Evolutionary conservation across 2,329 filamentous ascomycete species (phyloP).

Genomic region (Thielaviopsis punctulata): DNA sequence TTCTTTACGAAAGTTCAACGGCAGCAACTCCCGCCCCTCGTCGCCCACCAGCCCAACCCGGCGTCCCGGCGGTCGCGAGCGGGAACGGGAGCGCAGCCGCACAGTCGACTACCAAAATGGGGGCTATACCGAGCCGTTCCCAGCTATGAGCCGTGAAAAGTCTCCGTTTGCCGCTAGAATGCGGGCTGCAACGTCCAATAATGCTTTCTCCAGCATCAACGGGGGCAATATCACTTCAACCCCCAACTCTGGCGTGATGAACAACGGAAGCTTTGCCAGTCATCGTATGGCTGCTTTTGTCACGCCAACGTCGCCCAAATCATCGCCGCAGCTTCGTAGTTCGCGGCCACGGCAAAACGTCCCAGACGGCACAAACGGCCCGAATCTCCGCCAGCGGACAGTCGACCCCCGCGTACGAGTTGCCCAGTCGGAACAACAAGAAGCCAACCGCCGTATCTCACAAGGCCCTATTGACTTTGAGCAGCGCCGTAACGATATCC

Average conservation of each 20-base stretch:
- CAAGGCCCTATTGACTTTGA: conserved; percentile 72
- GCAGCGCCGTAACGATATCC: conserved; percentile 63
- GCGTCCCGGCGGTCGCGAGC: neutral
- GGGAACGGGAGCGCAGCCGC: neutral
- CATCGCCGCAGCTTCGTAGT: conserved; percentile 64
- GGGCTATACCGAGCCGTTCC: neutral
- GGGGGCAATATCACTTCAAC: conserved; percentile 16
- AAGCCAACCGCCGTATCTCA: conserved; percentile 32
- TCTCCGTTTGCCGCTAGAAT: conserved; percentile 19
- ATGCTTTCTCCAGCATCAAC: conserved; percentile 22
- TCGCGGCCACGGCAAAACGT: conserved; percentile 68
- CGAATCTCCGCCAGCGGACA: conserved; percentile 49
- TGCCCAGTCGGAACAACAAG: conserved; percentile 4
- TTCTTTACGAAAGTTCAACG: conserved; percentile 26
- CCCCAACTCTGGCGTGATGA: neutral
- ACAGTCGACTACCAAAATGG: neutral
- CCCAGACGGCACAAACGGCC: conserved; percentile 48
- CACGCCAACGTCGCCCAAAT: conserved; percentile 48
- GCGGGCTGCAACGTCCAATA: conserved; percentile 24
- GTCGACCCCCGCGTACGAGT: conserved; percentile 31
- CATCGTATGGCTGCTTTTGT: conserved; percentile 50
- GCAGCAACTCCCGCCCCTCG: neutral
- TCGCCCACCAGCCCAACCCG: conserved; percentile 1
- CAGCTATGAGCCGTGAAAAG: conserved; percentile 1
- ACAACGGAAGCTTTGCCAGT: neutral